phyloP scores from a whole-genome alignment of 2,329 filamentous ascomycete genomes.

The Didymella lethalis region DNA sequence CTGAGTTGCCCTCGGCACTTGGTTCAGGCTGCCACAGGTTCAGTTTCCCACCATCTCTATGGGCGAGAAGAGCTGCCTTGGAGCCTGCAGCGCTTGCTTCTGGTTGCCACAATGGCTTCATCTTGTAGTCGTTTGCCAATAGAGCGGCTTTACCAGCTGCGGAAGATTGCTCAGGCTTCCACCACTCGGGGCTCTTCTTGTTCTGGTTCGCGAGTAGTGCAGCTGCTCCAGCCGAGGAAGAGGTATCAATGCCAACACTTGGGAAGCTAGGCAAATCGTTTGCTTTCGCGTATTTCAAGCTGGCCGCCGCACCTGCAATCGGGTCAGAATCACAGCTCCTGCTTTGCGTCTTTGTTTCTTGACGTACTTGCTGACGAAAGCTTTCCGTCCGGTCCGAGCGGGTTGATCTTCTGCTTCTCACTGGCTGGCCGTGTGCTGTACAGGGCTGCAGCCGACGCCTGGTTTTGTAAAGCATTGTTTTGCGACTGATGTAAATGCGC shows the following conservation, averaged over 20 bases:
- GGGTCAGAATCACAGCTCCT: constrained; percentile 14
- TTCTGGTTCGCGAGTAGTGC: constrained; percentile 77
- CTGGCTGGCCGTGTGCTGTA: constrained; percentile 53
- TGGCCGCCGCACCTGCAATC: constrained; percentile 64
- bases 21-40: constrained; percentile 62
- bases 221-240: constrained; percentile 74
- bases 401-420: constrained; percentile 36
- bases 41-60: constrained; percentile 61
- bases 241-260: constrained; percentile 66
- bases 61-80: constrained; percentile 76
- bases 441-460: constrained; percentile 68
- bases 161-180: constrained; percentile 67
- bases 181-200: constrained; percentile 69
- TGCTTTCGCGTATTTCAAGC: constrained; percentile 75
- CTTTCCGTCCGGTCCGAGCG: constrained; percentile 62
- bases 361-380: constrained; percentile 65
- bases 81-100: constrained; percentile 71
- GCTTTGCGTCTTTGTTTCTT: not conserved
- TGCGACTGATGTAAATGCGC: constrained; percentile 41
- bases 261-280: constrained; percentile 79
- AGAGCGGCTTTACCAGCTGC: constrained; percentile 67
- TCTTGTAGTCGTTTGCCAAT: constrained; percentile 67
- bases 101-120: constrained; percentile 69
- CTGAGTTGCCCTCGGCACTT: constrained; percentile 67
- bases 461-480: constrained; percentile 52